Evolutionary conservation across 129 eudicot genomes (phyloP), one percentile per base, ranked within the genome.

Genomic region (Saposhnikovia divaricata): DNA sequence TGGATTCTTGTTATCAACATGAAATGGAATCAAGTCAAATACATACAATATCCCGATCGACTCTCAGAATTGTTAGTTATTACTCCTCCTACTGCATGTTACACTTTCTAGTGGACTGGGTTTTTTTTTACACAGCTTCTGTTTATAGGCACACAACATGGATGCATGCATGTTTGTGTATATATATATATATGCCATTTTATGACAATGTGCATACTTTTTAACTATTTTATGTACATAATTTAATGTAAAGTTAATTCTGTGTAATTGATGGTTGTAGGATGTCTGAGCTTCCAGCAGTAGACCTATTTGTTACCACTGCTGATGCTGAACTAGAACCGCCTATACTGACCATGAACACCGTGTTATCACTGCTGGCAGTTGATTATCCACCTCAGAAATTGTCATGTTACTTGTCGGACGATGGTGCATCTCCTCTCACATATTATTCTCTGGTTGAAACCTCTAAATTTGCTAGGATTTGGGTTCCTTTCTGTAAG

Each of bases 401-500:
- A 55, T 76, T 88, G 75, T 84, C 89, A 73, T 84, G 87, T 40
- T 88, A 85, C 74, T 38, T 88, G 21, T 88, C 91, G 5, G 91
- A 88, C 9, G 91, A 88, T 23, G 89, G 89, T 3, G 85, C 87
- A 37, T 88, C 91, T 13, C 83, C 85, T 70, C 78, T 85, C 34
- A 83, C 83, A 0, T 81, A 45, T 16, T 88, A 79, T 44, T 76
- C 91, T 19, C 87, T 88, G n/a, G 51, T 83, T 4, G 91, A 88
- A 73, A 66, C 91, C 45, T 79, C 80, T 3, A 79, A 85, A 5
- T 88, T 83, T 59, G 91, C 87, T 31, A 83, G 77, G 70, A 71
- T 79, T 81, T 88, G 91, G 91, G 84, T 88, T 68, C 89, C 91
- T 16, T 88, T 88, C 63, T 88, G 91, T 76, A 81, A 85, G 63